phyloP scores from a whole-genome alignment of 176 grass and related monocot species.

The Dendrocalamus sinicus region DNA sequence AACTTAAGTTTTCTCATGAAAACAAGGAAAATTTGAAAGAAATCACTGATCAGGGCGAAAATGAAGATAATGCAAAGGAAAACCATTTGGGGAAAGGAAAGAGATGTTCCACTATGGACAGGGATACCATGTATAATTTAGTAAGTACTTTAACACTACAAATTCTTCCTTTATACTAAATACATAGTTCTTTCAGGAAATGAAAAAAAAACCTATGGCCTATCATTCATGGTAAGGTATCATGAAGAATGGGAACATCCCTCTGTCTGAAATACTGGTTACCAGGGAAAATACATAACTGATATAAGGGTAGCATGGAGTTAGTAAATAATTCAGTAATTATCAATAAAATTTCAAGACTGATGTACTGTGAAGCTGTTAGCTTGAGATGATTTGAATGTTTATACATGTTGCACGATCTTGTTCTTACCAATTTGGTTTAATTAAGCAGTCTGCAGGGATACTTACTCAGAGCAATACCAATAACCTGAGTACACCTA shows the following conservation, averaged over 20 bases:
- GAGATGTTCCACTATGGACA: constrained; percentile 30
- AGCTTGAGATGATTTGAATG: constrained; percentile 21
- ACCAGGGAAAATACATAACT: constrained; percentile 19
- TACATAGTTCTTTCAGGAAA: background rate
- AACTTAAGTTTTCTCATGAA: constrained; percentile 39
- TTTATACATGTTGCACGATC: constrained; percentile 6
- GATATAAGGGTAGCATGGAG: constrained; percentile 5
- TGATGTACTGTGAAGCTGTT: constrained; percentile 12
- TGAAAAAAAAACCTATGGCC: background rate
- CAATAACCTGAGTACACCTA: constrained; percentile 41
- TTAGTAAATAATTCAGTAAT: constrained; percentile 6
- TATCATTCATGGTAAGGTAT: constrained; percentile 12
- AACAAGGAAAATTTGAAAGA: constrained; percentile 48
- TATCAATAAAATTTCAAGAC: constrained; percentile 21
- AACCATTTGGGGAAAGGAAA: constrained; percentile 21
- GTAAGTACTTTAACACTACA: constrained; percentile 29
- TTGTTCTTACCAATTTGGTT: constrained; percentile 34
- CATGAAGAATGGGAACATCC: constrained; percentile 1
- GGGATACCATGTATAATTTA: constrained; percentile 5
- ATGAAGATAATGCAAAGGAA: constrained; percentile 35
- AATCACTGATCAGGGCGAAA: constrained; percentile 28
- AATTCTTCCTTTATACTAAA: constrained; percentile 17
- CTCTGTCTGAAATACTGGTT: constrained; percentile 11
- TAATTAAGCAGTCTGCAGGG: constrained; percentile 43
- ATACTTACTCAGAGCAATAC: constrained; percentile 54